A percentile compares a stretch with the other conserved stretches of the same genome.
Conservation (phyloP, 23 red algal species). For the Gracilariopsis chorda region DNA sequence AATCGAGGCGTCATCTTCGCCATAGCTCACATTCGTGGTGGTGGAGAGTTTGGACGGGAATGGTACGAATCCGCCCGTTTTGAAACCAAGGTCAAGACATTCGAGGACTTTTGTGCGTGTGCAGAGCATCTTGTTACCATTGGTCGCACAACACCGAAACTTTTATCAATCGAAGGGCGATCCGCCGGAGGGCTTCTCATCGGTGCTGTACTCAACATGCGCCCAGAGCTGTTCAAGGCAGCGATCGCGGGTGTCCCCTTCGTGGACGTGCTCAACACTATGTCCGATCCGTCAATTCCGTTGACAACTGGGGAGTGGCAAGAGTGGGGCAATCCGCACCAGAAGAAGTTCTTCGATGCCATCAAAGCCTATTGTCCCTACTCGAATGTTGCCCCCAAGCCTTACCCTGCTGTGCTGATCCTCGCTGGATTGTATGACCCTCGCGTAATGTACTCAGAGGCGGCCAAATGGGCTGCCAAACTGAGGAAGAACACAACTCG, state of each 20-base stretch:
- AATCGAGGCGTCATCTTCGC: conserved; percentile 78
- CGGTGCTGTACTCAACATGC: conserved; percentile 83
- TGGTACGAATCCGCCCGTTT: conserved; percentile 83
- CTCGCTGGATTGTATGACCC: conserved; percentile 83
- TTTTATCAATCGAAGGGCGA: conserved; percentile 73
- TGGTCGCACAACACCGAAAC: conserved; percentile 17
- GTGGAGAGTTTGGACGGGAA: conserved; percentile 73
- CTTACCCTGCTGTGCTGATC: conserved; percentile 79
- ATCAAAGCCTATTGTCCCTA: conserved; percentile 79
- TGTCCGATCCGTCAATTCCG: conserved; percentile 87
- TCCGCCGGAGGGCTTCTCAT: conserved; percentile 81
- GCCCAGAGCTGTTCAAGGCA: conserved; percentile 75
- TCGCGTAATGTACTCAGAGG: conserved; percentile 82
- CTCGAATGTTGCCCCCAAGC: conserved; percentile 62
- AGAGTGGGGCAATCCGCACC: conserved; percentile 89
- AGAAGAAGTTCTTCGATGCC: conserved; percentile 62
- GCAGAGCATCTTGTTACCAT: conserved; percentile 40
- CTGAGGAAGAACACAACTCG: conserved; percentile 65
- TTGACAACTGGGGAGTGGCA: conserved; percentile 88
- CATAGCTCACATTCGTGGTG: conserved; percentile 83
- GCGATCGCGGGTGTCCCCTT: conserved; percentile 85
- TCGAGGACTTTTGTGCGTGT: conserved; percentile 84
- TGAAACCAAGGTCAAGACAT: conserved; percentile 78
- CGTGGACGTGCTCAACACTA: conserved; percentile 91
- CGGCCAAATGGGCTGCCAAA: conserved; percentile 76